phyloP scores from a whole-genome alignment of 192 early-diverging fungal genomes.

The Coemansia sp. region DNA sequence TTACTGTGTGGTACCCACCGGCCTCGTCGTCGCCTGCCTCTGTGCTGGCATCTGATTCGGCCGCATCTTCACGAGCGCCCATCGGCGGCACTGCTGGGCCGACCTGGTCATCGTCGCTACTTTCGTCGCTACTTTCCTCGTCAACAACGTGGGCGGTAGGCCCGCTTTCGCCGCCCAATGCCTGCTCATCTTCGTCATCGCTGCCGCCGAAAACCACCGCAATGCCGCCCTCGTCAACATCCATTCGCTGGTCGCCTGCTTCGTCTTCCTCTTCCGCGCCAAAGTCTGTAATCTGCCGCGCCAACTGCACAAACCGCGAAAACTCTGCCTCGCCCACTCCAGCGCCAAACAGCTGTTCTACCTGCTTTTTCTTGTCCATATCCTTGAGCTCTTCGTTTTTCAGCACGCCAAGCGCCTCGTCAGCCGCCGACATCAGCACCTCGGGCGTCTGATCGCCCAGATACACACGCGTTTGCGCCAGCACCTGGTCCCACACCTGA shows the following conservation, averaged over 20 bases:
- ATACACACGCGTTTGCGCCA: slow-evolving; percentile 76
- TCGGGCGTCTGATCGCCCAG: slow-evolving; percentile 91
- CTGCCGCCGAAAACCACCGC: slow-evolving; percentile 93
- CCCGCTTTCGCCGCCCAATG: slow-evolving; percentile 53
- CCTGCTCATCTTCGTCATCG: slow-evolving; percentile 84
- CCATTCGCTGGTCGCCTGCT: slow-evolving; percentile 48
- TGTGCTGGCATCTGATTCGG: slow-evolving; percentile 1
- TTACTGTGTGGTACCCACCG: slow-evolving; percentile 38
- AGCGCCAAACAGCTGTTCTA: slow-evolving; percentile 72
- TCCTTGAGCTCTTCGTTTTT: slow-evolving; percentile 86
- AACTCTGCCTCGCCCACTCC: slow-evolving; percentile 77
- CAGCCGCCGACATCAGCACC: slow-evolving; percentile 84
- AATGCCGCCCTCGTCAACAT: slow-evolving; percentile 72
- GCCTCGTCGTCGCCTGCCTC: slow-evolving; percentile 28
- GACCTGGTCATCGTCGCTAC: slow-evolving; percentile 33
- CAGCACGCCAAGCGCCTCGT: slow-evolving; percentile 77
- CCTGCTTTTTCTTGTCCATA: slow-evolving; percentile 81
- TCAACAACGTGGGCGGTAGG: slow-evolving; percentile 54
- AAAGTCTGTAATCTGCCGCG: slow-evolving; percentile 95
- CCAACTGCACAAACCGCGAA: slow-evolving; percentile 84
- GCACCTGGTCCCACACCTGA: slow-evolving; percentile 82
- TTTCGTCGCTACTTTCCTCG: slow-evolving; percentile 19
- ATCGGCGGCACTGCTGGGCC: not conserved
- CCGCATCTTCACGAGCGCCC: slow-evolving; percentile 3
- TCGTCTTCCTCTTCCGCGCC: slow-evolving; percentile 28